These are phyloP conservation scores for Pichia sp. DNA, from an alignment of 1,139 yeast genomes.

Conservation along the genomic window DNA sequence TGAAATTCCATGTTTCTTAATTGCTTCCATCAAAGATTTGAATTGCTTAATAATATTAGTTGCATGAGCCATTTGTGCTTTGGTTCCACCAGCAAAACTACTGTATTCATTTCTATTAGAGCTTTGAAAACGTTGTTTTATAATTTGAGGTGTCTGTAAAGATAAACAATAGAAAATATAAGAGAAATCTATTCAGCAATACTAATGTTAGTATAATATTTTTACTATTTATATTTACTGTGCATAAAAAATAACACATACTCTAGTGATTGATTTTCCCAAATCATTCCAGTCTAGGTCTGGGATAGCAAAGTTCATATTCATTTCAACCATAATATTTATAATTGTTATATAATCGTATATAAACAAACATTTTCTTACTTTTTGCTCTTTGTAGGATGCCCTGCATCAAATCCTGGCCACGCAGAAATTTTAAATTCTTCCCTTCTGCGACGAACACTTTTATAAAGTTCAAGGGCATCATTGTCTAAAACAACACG, in stretches of 20 bases:
- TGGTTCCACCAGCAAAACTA: conserved; percentile 8
- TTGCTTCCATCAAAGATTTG: conserved; percentile 17
- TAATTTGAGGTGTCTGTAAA: conserved; percentile 17
- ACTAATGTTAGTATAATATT: not conserved
- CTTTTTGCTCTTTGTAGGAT: conserved; percentile 34
- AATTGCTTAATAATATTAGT: conserved; percentile 17
- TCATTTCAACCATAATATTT: not conserved
- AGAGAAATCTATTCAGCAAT: no score
- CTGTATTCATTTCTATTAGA: conserved; percentile 26
- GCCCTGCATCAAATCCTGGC: conserved; percentile 67
- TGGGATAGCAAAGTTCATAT: conserved; percentile 17
- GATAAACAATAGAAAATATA: no score
- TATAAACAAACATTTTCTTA: no score
- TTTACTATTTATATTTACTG: no score
- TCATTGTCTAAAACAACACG: conserved; percentile 6
- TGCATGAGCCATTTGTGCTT: conserved; percentile 15
- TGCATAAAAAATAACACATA: conserved; percentile 8
- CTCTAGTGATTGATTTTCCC: conserved; percentile 21
- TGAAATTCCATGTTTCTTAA: conserved; percentile 21
- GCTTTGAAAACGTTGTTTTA: conserved; percentile 22
- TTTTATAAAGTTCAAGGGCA: not conserved
- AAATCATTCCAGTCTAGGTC: conserved; percentile 27
- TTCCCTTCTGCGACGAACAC: conserved; percentile 10
- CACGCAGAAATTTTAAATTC: conserved; percentile 43
- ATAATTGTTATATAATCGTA: not conserved